A percentile compares a stretch with the other conserved stretches of the same genome.
Evolutionary conservation across 2,329 filamentous ascomycete genomes (phyloP).

Genomic region (Pezicula rhizophila): DNA sequence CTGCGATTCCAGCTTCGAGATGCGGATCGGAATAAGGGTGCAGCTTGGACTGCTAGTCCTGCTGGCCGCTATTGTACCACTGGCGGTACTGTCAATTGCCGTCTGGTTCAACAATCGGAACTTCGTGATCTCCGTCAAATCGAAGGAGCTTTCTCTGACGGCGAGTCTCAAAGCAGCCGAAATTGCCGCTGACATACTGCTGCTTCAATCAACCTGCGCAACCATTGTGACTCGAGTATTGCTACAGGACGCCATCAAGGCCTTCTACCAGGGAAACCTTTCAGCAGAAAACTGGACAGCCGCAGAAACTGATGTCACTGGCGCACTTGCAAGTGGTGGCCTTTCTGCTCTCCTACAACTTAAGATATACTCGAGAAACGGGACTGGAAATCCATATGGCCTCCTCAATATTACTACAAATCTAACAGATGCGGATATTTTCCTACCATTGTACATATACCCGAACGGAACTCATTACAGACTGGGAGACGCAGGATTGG

Average conservation of each 20-base stretch:
- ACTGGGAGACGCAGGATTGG: conserved; percentile 52
- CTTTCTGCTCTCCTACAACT: conserved; percentile 57
- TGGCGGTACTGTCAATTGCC: conserved; percentile 75
- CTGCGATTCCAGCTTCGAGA: conserved; percentile 30
- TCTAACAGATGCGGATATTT: conserved; percentile 39
- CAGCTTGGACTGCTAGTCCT: conserved; percentile 80
- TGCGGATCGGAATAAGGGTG: conserved; percentile 83
- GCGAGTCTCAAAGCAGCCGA: conserved; percentile 83
- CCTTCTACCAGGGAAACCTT: conserved; percentile 51
- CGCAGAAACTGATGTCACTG: conserved; percentile 60
- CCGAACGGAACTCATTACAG: conserved; percentile 50
- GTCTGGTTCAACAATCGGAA: conserved; percentile 56
- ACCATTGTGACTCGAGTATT: conserved; percentile 64
- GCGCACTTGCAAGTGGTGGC: conserved; percentile 57
- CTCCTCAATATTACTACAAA: conserved; percentile 60
- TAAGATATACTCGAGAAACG: conserved; percentile 65
- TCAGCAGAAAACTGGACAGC: conserved; percentile 52
- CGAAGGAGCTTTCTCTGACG: conserved; percentile 64
- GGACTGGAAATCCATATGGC: conserved; percentile 47
- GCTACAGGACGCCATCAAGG: conserved; percentile 45
- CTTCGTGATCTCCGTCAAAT: conserved; percentile 51
- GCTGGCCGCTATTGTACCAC: conserved; percentile 64
- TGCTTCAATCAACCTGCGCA: conserved; percentile 69
- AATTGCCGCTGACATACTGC: conserved; percentile 69
- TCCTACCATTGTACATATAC: conserved; percentile 53